phyloP scores from a whole-genome alignment of 345 rosid species.

The Eucalyptus rudis region DNA sequence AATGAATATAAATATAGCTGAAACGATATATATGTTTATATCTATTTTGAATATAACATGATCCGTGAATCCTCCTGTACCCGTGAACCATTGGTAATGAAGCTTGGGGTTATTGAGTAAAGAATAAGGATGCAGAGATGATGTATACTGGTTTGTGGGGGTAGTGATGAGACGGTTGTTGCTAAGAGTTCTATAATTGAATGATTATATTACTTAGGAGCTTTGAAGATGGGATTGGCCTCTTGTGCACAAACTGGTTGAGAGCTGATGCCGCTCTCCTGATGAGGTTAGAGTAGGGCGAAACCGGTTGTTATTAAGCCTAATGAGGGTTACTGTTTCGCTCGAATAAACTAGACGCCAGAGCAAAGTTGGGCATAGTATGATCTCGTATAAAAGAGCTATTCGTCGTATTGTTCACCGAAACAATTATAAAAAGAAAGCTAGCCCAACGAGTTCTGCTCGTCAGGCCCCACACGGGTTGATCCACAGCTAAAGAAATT shows the following conservation, averaged over 20 bases:
- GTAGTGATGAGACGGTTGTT: rapidly evolving
- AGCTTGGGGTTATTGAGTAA: too few species aligned
- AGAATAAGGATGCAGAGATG: too few species aligned
- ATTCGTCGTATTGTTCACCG: rapidly evolving
- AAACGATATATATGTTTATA: too few species aligned
- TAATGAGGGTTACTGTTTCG: rapidly evolving
- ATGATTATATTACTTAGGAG: too few species aligned
- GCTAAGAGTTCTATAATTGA: rapidly evolving
- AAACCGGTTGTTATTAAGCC: too few species aligned
- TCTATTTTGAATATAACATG: neutral
- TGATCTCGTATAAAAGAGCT: too few species aligned
- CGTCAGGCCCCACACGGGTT: too few species aligned
- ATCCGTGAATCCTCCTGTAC: rapidly evolving
- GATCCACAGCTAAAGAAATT: too few species aligned
- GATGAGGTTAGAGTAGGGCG: rapidly evolving
- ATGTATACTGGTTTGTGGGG: rapidly evolving
- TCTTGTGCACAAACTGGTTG: rapidly evolving
- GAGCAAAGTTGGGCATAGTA: rapidly evolving
- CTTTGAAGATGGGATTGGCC: rapidly evolving
- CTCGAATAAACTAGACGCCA: rapidly evolving
- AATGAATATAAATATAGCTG: too few species aligned
- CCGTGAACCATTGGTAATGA: rapidly evolving
- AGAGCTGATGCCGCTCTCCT: too few species aligned
- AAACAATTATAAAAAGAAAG: too few species aligned
- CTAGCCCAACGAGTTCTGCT: rapidly evolving